These are phyloP conservation scores for Aspergillus tubingensis DNA, from an alignment of 2,329 filamentous ascomycete genomes.

Conservation along the genomic window DNA sequence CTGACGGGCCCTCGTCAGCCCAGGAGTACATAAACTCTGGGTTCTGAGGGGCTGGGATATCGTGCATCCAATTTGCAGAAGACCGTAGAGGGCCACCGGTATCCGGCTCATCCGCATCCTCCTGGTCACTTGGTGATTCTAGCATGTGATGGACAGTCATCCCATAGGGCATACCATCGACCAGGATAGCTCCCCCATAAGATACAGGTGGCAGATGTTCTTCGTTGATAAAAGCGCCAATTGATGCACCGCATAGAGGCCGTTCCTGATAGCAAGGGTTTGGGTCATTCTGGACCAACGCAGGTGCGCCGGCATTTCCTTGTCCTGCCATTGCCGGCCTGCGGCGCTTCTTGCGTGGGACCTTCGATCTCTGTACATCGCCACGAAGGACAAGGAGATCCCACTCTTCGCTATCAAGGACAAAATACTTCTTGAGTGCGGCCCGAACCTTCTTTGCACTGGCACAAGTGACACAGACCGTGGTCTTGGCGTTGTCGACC, in stretches of 20 bases:
- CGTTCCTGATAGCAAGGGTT: constrained; percentile 78
- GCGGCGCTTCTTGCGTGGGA: constrained; percentile 45
- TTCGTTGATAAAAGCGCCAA: constrained; percentile 83
- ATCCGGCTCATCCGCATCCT: constrained; percentile 45
- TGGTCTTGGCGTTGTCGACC: constrained; percentile 59
- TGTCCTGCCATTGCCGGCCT: constrained; percentile 37
- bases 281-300: constrained; percentile 35
- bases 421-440: constrained; percentile 59
- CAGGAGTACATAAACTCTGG: constrained; percentile 41
- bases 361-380: constrained; percentile 58
- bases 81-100: constrained; percentile 45
- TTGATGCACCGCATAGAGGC: constrained; percentile 84
- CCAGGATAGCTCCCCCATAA: constrained; percentile 81
- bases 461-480: constrained; percentile 64
- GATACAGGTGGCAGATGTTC: constrained; percentile 88
- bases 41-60: constrained; percentile 23
- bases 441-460: constrained; percentile 60
- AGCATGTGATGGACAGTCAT: constrained; percentile 98
- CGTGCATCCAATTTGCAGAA: constrained; percentile 43
- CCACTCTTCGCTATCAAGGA: constrained; percentile 57
- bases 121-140: constrained; percentile 63
- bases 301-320: constrained; percentile 27
- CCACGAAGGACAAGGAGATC: constrained; percentile 64
- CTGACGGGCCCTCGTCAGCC: constrained; percentile 41
- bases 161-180: constrained; percentile 82